Evolutionary conservation across 495 filamentous ascomycete species (phyloP), one percentile per base, ranked within the genome.

Genomic region (Aspergillus bertholletiae): DNA sequence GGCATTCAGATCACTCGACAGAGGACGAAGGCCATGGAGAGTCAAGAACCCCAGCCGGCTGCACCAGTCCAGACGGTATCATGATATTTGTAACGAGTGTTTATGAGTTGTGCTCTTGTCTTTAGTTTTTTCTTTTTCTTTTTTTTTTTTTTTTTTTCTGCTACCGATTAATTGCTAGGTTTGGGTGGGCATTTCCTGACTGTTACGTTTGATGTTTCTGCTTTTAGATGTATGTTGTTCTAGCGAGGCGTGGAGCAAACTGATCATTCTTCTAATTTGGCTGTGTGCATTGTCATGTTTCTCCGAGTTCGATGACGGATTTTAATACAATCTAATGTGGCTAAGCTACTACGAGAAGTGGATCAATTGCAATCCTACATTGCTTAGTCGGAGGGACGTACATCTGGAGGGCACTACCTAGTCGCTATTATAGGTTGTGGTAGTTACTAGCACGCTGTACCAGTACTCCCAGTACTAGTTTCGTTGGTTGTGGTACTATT

Each of bases 11-110:
- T 75, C 41, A 65, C 72, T 37, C 66, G 67, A 30, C 62, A 52
- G 15, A 58, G 58, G 51, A 49, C 53, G 6, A 58, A 55, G 51
- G 49, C 59, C 1, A 59, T 74, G 3, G 67, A 74, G 18, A 46
- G 61, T n/a, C 60, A 62, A 46, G 65, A 69, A 34, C 63, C 62
- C 43, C 48, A 45, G 23, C 37, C 53, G 34, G 47, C 62, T 0
- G 63, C 65, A 7, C 60, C 65, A 13, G 65, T 74, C 30, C 66
- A 72, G 50, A 62, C 65, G n/a, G 73, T 76, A 1, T 76, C 73
- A 5, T 76, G 51, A 67, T 46, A 49, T 18, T 43, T 37, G 18
- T 54, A 30, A 49, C 51, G 48, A 40, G 21, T 40, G 30, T 26
- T 18, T 55, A 27, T 32, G 49, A n/a, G n/a, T n/a, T n/a, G n/a